These are phyloP conservation scores for Acacia acuminata DNA, from an alignment of 306 rosid genomes.

Conservation along the genomic window DNA sequence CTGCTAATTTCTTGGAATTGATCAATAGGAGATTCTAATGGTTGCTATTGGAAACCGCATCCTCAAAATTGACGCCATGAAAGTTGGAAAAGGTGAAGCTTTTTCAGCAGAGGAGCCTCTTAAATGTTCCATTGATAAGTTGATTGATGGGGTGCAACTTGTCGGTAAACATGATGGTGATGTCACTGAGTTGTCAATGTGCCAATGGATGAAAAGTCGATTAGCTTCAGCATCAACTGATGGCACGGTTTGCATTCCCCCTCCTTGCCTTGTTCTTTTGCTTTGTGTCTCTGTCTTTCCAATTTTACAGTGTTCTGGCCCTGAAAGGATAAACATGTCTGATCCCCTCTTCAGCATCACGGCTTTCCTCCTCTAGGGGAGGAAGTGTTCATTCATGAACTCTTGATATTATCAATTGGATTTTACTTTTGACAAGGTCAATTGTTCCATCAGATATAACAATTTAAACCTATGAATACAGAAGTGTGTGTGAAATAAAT, in stretches of 20 bases:
- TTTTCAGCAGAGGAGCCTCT: slow-evolving; percentile 65
- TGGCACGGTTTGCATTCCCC: slow-evolving; percentile 61
- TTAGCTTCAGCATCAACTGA: slow-evolving; percentile 77
- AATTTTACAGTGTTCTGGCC: background rate
- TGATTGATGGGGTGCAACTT: slow-evolving; percentile 64
- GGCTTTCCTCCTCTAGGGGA: background rate
- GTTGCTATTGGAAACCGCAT: slow-evolving; percentile 56
- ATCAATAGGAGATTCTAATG: slow-evolving; percentile 63
- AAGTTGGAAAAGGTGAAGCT: slow-evolving; percentile 58
- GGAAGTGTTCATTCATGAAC: background rate
- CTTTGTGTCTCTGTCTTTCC: background rate
- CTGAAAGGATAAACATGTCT: background rate
- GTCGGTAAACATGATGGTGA: slow-evolving; percentile 68
- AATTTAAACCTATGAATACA: background rate
- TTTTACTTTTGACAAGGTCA: background rate
- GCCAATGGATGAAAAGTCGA: slow-evolving; percentile 82
- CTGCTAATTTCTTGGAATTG: slow-evolving; percentile 24
- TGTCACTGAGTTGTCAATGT: slow-evolving; percentile 74
- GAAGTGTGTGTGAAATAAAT: background rate
- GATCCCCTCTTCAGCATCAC: background rate
- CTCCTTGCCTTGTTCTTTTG: slow-evolving; percentile 19
- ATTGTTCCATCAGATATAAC: background rate
- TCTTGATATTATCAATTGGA: background rate
- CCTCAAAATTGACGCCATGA: slow-evolving; percentile 61
- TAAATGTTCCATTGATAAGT: slow-evolving; percentile 58